Evolutionary conservation across 2,329 filamentous ascomycete species (phyloP).

Genomic region (Rosellinia necatrix): DNA sequence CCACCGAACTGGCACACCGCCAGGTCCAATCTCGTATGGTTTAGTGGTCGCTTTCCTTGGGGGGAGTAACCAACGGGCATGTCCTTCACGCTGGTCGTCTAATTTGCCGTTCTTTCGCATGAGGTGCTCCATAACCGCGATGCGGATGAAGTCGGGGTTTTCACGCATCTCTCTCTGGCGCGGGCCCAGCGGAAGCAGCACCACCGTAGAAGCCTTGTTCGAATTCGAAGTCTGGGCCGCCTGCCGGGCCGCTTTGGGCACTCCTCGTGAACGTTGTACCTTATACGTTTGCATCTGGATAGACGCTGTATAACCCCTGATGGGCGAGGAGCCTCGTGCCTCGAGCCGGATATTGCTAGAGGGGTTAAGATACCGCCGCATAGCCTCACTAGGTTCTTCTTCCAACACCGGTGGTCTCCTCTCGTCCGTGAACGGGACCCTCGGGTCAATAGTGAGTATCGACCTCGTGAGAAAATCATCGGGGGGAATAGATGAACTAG

Average conservation of each 20-base stretch:
- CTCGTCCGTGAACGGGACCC: constrained; percentile 70
- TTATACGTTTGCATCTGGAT: constrained; percentile 77
- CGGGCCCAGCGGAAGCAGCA: constrained; percentile 49
- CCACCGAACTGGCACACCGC: constrained; percentile 66
- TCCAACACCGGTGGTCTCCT: constrained; percentile 65
- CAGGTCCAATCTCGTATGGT: constrained; percentile 59
- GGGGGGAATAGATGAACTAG: constrained; percentile 65
- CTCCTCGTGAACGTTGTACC: constrained; percentile 54
- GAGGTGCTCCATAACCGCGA: constrained; percentile 73
- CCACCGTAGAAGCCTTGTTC: constrained; percentile 40
- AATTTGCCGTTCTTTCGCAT: constrained; percentile 71
- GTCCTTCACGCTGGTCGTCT: constrained; percentile 67
- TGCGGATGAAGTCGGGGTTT: constrained; percentile 72
- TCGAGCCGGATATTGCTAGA: constrained; percentile 57
- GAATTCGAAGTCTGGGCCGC: constrained; percentile 33
- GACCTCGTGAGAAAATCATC: constrained; percentile 71
- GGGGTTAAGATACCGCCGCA: constrained; percentile 71
- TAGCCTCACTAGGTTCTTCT: constrained; percentile 67
- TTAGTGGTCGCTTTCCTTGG: constrained; percentile 61
- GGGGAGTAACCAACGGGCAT: constrained; percentile 70
- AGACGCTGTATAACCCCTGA: constrained; percentile 63
- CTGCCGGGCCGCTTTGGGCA: constrained; percentile 35
- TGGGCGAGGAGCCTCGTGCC: constrained; percentile 39
- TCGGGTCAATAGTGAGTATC: constrained; percentile 68
- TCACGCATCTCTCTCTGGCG: constrained; percentile 71